phyloP scores from a whole-genome alignment of 2,329 filamentous ascomycete species.

The Atkinsonella hypoxylon region DNA sequence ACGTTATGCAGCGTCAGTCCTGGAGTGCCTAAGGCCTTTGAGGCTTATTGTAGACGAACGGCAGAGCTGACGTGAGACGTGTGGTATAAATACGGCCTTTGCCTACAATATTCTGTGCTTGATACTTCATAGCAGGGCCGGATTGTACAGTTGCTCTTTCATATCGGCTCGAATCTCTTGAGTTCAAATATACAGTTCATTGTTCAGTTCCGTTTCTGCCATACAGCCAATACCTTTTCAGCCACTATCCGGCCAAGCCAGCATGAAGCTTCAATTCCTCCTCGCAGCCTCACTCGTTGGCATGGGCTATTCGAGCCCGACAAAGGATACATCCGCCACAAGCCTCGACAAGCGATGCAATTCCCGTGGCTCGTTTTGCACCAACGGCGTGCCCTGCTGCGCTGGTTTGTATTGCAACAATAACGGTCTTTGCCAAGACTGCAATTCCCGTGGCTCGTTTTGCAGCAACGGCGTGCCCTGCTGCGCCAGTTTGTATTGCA shows the following conservation, averaged over 20 bases:
- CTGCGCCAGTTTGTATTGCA: constrained; percentile 6
- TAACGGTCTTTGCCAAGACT: constrained; percentile 1
- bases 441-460: constrained; percentile 4
- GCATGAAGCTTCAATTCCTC: not conserved
- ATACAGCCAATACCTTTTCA: not conserved
- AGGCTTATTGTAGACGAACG: no score
- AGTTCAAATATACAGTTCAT: not conserved
- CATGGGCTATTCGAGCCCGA: not conserved
- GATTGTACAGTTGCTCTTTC: no score
- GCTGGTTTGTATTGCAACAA: constrained; percentile 4
- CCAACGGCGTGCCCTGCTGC: constrained; percentile 8
- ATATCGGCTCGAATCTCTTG: not conserved
- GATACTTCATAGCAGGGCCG: no score
- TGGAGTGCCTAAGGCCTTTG: not conserved
- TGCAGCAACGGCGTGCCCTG: constrained; percentile 8
- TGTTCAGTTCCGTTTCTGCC: not conserved
- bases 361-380: constrained; percentile 5
- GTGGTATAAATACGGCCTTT: not conserved
- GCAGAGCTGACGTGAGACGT: no score
- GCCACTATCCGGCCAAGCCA: not conserved
- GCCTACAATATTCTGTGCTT: no score
- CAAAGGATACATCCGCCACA: not conserved
- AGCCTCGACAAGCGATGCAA: constrained; percentile 4
- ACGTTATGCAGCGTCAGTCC: not conserved
- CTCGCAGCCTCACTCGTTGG: not conserved